Conservation (phyloP, 139 green algal species). For the Micractinium conductrix region DNA sequence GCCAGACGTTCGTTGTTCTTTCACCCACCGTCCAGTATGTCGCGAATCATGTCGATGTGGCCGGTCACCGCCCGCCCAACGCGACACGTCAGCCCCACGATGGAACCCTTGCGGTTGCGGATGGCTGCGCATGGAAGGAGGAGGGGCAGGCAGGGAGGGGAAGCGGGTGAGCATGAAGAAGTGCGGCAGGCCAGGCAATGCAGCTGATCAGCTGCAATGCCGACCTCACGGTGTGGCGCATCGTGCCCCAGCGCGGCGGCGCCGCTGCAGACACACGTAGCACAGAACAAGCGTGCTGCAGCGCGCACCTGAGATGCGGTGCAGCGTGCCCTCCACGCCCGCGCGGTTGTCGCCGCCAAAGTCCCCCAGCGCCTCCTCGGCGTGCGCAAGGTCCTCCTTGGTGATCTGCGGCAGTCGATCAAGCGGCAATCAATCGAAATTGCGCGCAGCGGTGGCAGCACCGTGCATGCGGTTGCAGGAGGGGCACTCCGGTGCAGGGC, state of each 20-base stretch:
- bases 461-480: too few species aligned
- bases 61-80: conserved; percentile 93
- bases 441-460: background rate
- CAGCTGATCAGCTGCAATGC: too few species aligned
- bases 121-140: conserved; percentile 60
- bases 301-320: conserved; percentile 79
- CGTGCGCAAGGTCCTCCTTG: conserved; percentile 64
- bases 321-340: conserved; percentile 79
- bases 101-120: conserved; percentile 80
- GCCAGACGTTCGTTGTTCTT: too few species aligned
- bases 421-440: background rate
- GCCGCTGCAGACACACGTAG: too few species aligned
- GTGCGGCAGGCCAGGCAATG: too few species aligned
- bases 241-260: too few species aligned
- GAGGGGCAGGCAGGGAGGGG: background rate
- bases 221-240: too few species aligned
- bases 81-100: conserved; percentile 96
- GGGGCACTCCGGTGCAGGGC: too few species aligned
- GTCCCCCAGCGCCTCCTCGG: conserved; percentile 70
- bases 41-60: conserved; percentile 93
- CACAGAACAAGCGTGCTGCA: too few species aligned
- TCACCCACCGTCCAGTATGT: conserved; percentile 79
- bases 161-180: too few species aligned
- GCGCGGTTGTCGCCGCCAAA: conserved; percentile 90
- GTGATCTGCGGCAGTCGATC: conserved; percentile 48